Conservation (phyloP, 2,329 filamentous ascomycete species). For the Zymoseptoria tritici region DNA sequence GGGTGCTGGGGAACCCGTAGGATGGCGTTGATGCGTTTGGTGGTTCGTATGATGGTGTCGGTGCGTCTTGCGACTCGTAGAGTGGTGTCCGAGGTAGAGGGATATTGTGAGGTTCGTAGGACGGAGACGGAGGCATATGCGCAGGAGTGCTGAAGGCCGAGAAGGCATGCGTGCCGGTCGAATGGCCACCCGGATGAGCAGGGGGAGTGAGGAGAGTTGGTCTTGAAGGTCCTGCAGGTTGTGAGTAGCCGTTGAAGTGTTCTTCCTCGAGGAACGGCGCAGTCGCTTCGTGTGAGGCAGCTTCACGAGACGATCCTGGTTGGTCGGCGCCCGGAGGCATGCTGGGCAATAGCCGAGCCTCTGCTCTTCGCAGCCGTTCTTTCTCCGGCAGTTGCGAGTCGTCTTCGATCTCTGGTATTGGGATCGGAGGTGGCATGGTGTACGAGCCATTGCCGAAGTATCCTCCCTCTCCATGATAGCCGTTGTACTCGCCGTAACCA, state of each 20-base stretch:
- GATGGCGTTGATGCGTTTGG: neutral
- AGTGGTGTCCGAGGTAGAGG: conserved; percentile 1
- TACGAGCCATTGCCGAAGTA: conserved; percentile 9
- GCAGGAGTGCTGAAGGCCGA: conserved; percentile 4
- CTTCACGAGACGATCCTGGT: conserved; percentile 20
- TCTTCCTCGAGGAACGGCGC: conserved; percentile 25
- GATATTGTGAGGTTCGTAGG: conserved; percentile 2
- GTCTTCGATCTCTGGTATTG: conserved; percentile 50
- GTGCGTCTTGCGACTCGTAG: neutral
- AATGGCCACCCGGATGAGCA: conserved; percentile 4
- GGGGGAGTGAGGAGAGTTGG: conserved; percentile 19
- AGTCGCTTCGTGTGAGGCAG: conserved; percentile 28
- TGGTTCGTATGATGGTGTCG: conserved; percentile 3
- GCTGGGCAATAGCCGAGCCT: conserved; percentile 73
- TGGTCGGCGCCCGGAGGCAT: conserved; percentile 50
- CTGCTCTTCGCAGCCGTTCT: conserved; percentile 67
- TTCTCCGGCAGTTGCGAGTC: conserved; percentile 70
- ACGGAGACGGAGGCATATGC: conserved; percentile 5
- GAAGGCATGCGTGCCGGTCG: conserved; percentile 2
- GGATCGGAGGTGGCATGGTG: conserved; percentile 16
- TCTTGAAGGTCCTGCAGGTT: conserved; percentile 4
- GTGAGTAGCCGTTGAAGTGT: conserved; percentile 4
- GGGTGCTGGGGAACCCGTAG: conserved; percentile 2
- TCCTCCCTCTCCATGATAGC: conserved; percentile 8
- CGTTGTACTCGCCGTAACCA: conserved; percentile 8